Percentiles rank a stretch among this genome's conserved stretches.
These are phyloP conservation scores for Chaetothyriales sp. DNA, from an alignment of 2,329 filamentous ascomycete species.

Conservation along the genomic window DNA sequence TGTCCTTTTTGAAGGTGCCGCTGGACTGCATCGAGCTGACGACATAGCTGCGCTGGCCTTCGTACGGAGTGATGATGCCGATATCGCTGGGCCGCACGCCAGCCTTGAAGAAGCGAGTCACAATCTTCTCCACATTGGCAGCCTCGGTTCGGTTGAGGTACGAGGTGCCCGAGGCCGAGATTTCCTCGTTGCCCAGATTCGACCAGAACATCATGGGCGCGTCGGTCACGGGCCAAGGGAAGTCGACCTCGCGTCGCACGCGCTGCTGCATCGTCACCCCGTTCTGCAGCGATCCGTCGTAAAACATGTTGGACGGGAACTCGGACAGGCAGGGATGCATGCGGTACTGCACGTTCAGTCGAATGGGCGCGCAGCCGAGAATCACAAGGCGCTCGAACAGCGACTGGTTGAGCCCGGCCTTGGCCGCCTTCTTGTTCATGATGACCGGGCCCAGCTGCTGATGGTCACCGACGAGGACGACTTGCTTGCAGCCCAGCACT, in stretches of 20 bases:
- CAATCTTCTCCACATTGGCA: constrained; percentile 94
- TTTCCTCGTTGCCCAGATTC: constrained; percentile 93
- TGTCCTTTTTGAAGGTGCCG: constrained; percentile 94
- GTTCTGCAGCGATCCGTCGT: constrained; percentile 92
- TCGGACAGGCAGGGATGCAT: constrained; percentile 97
- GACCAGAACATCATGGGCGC: constrained; percentile 99
- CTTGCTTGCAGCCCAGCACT: constrained; percentile 94
- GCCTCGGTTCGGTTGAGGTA: constrained; percentile 97
- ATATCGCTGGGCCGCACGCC: constrained; percentile 89
- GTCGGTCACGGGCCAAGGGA: constrained; percentile 89
- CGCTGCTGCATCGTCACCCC: constrained; percentile 83
- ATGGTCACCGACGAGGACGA: constrained; percentile 96
- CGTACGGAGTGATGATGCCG: constrained; percentile 96
- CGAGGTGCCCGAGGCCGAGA: constrained; percentile 91
- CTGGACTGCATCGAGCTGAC: constrained; percentile 99
- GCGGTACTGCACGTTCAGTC: constrained; percentile 92
- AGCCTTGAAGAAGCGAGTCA: constrained; percentile 97
- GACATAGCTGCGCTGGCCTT: constrained; percentile 94
- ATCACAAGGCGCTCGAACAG: constrained; percentile 92
- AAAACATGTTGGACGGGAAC: constrained; percentile 99
- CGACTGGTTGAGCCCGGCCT: constrained; percentile 95
- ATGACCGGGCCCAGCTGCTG: constrained; percentile 97
- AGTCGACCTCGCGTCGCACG: constrained; percentile 84
- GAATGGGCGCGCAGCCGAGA: constrained; percentile 77
- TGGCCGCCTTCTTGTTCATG: constrained; percentile 99